phyloP scores from a whole-genome alignment of 768 basidiomycete genomes.

The Scleroderma bovista region DNA sequence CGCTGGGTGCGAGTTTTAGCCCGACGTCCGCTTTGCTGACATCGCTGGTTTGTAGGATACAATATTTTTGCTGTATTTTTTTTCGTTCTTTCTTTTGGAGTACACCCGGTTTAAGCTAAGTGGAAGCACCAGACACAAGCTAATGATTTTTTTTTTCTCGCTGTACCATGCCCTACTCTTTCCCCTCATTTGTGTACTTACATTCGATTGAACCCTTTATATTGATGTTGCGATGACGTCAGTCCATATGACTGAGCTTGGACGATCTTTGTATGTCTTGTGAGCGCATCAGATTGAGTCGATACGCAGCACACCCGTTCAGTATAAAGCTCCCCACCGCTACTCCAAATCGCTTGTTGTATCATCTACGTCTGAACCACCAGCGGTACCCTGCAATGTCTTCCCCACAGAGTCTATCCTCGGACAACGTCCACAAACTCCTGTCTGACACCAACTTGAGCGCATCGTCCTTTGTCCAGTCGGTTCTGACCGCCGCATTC shows the following conservation, averaged over 20 bases:
- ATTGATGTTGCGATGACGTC: neutral
- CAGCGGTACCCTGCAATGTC: neutral
- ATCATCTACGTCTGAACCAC: neutral
- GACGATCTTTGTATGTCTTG: too few relatives aligned
- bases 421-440: neutral
- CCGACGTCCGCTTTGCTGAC: slow-evolving; percentile 15
- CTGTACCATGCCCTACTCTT: neutral
- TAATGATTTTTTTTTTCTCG: neutral
- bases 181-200: neutral
- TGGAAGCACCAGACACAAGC: neutral
- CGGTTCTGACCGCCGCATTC: slow-evolving; percentile 25
- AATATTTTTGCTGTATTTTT: slow-evolving; percentile 9
- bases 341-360: neutral
- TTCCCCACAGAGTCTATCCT: neutral
- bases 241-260: neutral
- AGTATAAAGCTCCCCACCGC: neutral
- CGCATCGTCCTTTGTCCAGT: slow-evolving; percentile 24
- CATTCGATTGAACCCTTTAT: neutral
- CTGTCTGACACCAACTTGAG: slow-evolving; percentile 1
- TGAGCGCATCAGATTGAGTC: neutral
- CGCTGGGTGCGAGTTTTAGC: neutral
- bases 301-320: neutral
- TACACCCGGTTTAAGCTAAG: neutral
- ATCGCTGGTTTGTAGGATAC: slow-evolving; percentile 19
- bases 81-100: neutral